A percentile compares a stretch with the other conserved stretches of the same genome.
Evolutionary conservation across 192 early-diverging fungal genomes (phyloP).

Genomic region (Backusella parvicylindrica): DNA sequence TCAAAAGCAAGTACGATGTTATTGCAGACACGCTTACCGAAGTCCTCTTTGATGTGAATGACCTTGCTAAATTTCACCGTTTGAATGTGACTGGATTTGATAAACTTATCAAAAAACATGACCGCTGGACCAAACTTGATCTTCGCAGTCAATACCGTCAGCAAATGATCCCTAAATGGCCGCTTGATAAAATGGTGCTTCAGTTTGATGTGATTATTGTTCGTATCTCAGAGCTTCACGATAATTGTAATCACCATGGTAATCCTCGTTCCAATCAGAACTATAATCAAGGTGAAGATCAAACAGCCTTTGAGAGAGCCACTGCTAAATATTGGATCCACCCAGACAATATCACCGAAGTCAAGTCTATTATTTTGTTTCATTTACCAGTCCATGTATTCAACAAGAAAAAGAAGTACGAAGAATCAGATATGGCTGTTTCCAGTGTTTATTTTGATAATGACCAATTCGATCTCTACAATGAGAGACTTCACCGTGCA

Average conservation of each 20-base stretch:
- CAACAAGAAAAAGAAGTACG: slow-evolving; percentile 73
- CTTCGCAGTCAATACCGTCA: slow-evolving; percentile 68
- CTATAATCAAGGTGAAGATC: slow-evolving; percentile 25
- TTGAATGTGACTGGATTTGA: slow-evolving; percentile 80
- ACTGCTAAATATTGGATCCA: slow-evolving; percentile 97
- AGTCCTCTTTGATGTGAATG: slow-evolving; percentile 72
- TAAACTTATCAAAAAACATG: slow-evolving; percentile 98
- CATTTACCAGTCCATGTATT: slow-evolving; percentile 91
- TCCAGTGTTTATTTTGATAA: slow-evolving; percentile 97
- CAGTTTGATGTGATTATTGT: slow-evolving; percentile 49
- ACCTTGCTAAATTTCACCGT: slow-evolving; percentile 71
- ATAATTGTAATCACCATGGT: slow-evolving; percentile 14
- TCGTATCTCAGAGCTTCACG: slow-evolving; percentile 14
- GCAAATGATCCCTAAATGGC: slow-evolving; percentile 62
- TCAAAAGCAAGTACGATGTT: slow-evolving; percentile 39
- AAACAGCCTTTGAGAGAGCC: slow-evolving; percentile 34
- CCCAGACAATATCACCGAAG: slow-evolving; percentile 92
- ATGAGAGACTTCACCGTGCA: slow-evolving; percentile 77
- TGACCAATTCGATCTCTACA: slow-evolving; percentile 84
- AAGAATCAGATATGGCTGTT: slow-evolving; percentile 83
- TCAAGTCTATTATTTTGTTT: slow-evolving; percentile 88
- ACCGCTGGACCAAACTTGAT: slow-evolving; percentile 73
- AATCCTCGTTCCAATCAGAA: slow-evolving; percentile 5
- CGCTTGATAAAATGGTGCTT: slow-evolving; percentile 58
- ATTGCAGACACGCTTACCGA: slow-evolving; percentile 59